Percentiles rank a stretch among this genome's conserved stretches.
These are phyloP conservation scores for Plasmodium inui DNA, from an alignment of 169 alveolate species.

Conservation along the genomic window DNA sequence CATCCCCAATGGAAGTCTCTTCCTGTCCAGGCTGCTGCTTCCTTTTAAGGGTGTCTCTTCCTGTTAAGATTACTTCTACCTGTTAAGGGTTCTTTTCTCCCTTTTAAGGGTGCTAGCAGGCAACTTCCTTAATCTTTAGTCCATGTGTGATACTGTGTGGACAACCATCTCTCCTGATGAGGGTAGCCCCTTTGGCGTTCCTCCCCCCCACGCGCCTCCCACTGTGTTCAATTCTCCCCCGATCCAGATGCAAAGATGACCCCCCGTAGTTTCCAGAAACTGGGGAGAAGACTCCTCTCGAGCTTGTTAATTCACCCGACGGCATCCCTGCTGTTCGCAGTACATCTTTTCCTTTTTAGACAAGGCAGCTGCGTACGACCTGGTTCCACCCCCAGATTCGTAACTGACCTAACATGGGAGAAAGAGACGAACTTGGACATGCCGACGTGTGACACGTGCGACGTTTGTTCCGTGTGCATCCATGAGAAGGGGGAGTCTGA, in stretches of 20 bases:
- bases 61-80: background rate
- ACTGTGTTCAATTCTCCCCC: background rate
- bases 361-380: background rate
- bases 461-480: constrained; percentile 23
- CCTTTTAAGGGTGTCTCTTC: background rate
- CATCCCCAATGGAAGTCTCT: no score
- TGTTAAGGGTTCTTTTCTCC: background rate
- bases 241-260: constrained; percentile 6
- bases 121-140: background rate
- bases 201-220: background rate
- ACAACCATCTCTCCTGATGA: background rate
- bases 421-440: background rate
- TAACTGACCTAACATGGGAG: background rate
- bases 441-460: constrained; percentile 27
- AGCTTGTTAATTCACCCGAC: constrained; percentile 2
- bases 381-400: background rate
- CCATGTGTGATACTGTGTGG: background rate
- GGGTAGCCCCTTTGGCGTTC: background rate
- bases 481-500: constrained; percentile 50
- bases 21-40: background rate
- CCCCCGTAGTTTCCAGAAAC: constrained; percentile 13
- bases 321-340: constrained; percentile 9
- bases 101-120: background rate
- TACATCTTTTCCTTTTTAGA: constrained; percentile 8
- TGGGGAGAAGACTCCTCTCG: constrained; percentile 3